Percentiles rank a stretch among this genome's conserved stretches.
Conservation (phyloP, 192 early-diverging fungal genomes). For the Backusella sp. region DNA sequence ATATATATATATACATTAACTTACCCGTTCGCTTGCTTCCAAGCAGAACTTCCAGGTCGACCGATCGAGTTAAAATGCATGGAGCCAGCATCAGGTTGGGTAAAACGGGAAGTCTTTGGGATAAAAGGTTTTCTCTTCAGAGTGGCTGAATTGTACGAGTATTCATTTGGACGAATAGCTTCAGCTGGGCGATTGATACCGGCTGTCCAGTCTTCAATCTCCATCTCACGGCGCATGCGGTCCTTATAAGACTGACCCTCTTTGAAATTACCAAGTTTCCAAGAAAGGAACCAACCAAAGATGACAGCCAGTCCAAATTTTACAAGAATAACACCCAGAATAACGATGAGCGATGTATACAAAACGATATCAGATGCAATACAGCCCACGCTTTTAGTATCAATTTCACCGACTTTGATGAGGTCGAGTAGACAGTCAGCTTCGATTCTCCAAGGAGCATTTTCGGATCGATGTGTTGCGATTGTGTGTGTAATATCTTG, state of each 20-base stretch:
- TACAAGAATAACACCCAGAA: constrained; percentile 63
- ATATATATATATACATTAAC: background rate
- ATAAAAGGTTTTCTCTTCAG: constrained; percentile 16
- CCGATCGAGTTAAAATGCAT: constrained; percentile 29
- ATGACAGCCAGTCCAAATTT: constrained; percentile 76
- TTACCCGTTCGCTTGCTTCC: constrained; percentile 25
- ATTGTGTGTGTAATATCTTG: constrained; percentile 54
- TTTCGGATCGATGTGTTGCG: constrained; percentile 37
- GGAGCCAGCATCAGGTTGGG: constrained; percentile 27
- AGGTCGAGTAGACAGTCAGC: constrained; percentile 76
- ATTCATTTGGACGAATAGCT: constrained; percentile 22
- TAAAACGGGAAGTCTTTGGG: constrained; percentile 35
- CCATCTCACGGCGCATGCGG: constrained; percentile 61
- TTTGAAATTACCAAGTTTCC: constrained; percentile 72
- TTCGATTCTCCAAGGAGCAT: constrained; percentile 37
- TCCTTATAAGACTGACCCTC: constrained; percentile 63
- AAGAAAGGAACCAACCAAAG: constrained; percentile 82
- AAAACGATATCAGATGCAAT: constrained; percentile 74
- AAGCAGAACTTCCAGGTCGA: constrained; percentile 19
- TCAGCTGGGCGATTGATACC: constrained; percentile 59
- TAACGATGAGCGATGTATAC: constrained; percentile 77
- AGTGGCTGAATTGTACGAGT: background rate
- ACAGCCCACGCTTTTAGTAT: constrained; percentile 83
- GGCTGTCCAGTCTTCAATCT: constrained; percentile 77
- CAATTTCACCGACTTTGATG: constrained; percentile 78